Evolutionary conservation across 768 basidiomycete genomes (phyloP).

Genomic region (Hypholoma sublateritium): DNA sequence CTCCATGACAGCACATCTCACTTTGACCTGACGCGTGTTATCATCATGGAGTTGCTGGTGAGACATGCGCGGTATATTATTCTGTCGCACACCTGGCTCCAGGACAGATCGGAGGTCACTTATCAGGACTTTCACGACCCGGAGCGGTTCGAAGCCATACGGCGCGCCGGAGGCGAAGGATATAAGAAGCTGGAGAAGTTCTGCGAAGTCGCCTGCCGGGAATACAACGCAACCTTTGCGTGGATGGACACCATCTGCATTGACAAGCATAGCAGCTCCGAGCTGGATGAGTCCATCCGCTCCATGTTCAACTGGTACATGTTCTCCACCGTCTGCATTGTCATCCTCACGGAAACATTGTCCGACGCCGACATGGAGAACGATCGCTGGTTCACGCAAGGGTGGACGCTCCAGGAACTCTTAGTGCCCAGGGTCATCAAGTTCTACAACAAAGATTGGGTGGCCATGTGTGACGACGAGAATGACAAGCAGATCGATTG

Average conservation of each 20-base stretch:
- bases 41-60: background rate
- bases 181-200: slow-evolving; percentile 4
- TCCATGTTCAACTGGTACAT: slow-evolving; percentile 4
- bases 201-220: background rate
- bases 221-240: background rate
- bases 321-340: background rate
- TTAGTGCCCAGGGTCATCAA: background rate
- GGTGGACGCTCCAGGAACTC: slow-evolving; percentile 4
- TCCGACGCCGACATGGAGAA: background rate
- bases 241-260: slow-evolving; percentile 9
- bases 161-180: background rate
- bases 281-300: slow-evolving; percentile 4
- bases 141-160: background rate
- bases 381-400: slow-evolving; percentile 6
- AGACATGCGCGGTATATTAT: background rate
- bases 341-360: background rate
- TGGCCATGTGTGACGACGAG: background rate
- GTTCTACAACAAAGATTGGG: slow-evolving; percentile 2
- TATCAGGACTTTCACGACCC: background rate
- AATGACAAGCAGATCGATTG: background rate
- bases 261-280: slow-evolving; percentile 5
- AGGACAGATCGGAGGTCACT: slow-evolving; percentile 1
- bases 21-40: background rate
- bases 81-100: slow-evolving; percentile 4
- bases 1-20: background rate